Conservation (phyloP, 2,329 filamentous ascomycete species). For the Aspergillus japonicus region DNA sequence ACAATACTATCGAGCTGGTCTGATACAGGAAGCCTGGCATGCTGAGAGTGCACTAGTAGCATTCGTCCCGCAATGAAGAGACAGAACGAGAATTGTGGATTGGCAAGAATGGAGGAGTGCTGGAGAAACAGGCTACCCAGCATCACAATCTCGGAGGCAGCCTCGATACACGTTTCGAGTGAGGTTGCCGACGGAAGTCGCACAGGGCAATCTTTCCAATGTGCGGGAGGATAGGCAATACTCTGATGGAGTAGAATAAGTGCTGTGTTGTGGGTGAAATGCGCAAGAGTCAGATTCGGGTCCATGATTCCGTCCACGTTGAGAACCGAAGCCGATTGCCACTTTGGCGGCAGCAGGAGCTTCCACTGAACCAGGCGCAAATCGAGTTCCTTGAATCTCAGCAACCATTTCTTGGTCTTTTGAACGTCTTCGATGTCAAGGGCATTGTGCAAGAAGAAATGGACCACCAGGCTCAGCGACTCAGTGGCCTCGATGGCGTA, state of each 20-base stretch:
- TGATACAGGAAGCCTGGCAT: constrained; percentile 31
- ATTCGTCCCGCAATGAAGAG: constrained; percentile 47
- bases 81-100: constrained; percentile 47
- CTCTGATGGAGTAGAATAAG: constrained; percentile 51
- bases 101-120: constrained; percentile 28
- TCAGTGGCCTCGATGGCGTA: constrained; percentile 33
- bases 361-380: constrained; percentile 37
- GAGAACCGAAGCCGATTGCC: constrained; percentile 34
- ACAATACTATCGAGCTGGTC: constrained; percentile 36
- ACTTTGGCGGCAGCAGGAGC: constrained; percentile 30
- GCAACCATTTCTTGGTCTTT: constrained; percentile 36
- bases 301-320: constrained; percentile 43
- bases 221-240: constrained; percentile 42
- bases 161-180: constrained; percentile 51
- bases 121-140: constrained; percentile 49
- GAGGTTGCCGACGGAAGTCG: constrained; percentile 48
- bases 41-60: constrained; percentile 40
- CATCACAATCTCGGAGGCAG: constrained; percentile 45
- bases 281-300: constrained; percentile 51
- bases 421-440: constrained; percentile 28
- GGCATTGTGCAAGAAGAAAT: constrained; percentile 37
- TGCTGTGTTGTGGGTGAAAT: constrained; percentile 52
- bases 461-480: constrained; percentile 34
- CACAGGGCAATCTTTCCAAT: constrained; percentile 33
- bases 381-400: constrained; percentile 27